Percentiles rank a stretch among this genome's conserved stretches.
These are phyloP conservation scores for Elasticomyces elasticus DNA, from an alignment of 495 filamentous ascomycete genomes.

Conservation along the genomic window DNA sequence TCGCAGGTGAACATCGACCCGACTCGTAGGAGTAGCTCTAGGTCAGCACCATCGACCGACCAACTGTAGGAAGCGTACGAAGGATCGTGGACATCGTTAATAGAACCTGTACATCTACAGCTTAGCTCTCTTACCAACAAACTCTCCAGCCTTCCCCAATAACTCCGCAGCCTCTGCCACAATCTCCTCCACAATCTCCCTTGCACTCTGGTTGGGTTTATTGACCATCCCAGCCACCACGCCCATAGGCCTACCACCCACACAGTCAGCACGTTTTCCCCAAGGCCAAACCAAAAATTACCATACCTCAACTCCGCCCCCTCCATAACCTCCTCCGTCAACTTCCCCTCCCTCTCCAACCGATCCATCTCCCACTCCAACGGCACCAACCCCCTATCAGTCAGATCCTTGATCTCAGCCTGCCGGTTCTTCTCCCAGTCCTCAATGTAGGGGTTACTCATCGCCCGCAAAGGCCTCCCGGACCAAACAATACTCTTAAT, in stretches of 20 bases:
- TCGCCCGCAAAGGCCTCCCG: constrained; percentile 68
- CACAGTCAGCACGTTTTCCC: constrained; percentile 7
- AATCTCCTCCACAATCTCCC: constrained; percentile 88
- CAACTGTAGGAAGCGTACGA: too few species aligned
- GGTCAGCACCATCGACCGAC: too few species aligned
- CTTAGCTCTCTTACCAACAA: neutral
- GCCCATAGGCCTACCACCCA: constrained; percentile 50
- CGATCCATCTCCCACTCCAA: constrained; percentile 65
- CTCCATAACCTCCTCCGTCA: constrained; percentile 78
- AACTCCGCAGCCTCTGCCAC: constrained; percentile 32
- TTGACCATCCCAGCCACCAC: constrained; percentile 87
- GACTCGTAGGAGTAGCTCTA: too few species aligned
- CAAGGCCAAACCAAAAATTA: neutral
- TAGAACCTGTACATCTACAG: constrained; percentile 5
- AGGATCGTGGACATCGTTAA: too few species aligned
- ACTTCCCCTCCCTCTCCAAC: constrained; percentile 42
- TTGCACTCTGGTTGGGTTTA: constrained; percentile 74
- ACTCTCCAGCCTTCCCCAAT: neutral
- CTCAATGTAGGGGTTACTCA: constrained; percentile 69
- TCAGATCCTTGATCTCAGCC: constrained; percentile 60
- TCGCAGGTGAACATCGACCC: too few species aligned
- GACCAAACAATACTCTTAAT: constrained; percentile 65
- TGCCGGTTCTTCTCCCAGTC: constrained; percentile 60
- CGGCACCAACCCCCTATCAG: constrained; percentile 63
- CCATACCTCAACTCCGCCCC: constrained; percentile 41